A percentile compares a stretch with the other conserved stretches of the same genome.
Evolutionary conservation across 495 filamentous ascomycete species (phyloP).

Genomic region (Alectoria sarmentosa): DNA sequence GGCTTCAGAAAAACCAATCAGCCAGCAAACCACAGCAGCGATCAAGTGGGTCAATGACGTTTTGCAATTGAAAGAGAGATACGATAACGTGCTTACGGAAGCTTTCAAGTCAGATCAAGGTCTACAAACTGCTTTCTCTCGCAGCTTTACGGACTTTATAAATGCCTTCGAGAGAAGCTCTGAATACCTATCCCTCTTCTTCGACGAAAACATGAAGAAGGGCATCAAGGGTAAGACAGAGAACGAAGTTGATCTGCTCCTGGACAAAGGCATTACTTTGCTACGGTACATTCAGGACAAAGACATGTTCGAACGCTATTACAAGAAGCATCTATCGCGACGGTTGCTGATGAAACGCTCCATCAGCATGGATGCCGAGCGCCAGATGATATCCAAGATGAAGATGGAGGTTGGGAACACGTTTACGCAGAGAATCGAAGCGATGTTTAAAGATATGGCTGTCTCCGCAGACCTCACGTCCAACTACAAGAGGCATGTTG

Average conservation of each 20-base stretch:
- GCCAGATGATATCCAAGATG: constrained; percentile 94
- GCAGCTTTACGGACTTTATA: constrained; percentile 85
- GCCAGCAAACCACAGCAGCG: constrained; percentile 67
- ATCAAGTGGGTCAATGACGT: constrained; percentile 96
- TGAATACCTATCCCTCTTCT: constrained; percentile 92
- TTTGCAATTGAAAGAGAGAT: constrained; percentile 77
- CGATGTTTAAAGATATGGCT: constrained; percentile 98
- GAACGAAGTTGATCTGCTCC: constrained; percentile 71
- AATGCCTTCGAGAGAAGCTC: constrained; percentile 76
- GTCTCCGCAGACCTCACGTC: constrained; percentile 78
- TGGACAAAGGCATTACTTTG: constrained; percentile 86
- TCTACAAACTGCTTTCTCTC: constrained; percentile 71
- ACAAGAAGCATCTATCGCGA: constrained; percentile 92
- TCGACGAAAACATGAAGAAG: constrained; percentile 93
- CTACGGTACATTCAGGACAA: constrained; percentile 84
- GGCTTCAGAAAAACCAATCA: constrained; percentile 41
- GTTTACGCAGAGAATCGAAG: constrained; percentile 86
- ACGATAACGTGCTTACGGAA: constrained; percentile 63
- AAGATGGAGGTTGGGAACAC: constrained; percentile 90
- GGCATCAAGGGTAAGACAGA: constrained; percentile 92
- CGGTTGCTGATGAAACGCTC: constrained; percentile 81
- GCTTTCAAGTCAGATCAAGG: constrained; percentile 70
- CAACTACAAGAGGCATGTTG: constrained; percentile 64
- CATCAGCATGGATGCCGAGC: constrained; percentile 81
- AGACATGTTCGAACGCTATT: constrained; percentile 95